These are phyloP conservation scores for Cyclanthera cordifolia DNA, from an alignment of 306 rosid genomes.

Conservation along the genomic window DNA sequence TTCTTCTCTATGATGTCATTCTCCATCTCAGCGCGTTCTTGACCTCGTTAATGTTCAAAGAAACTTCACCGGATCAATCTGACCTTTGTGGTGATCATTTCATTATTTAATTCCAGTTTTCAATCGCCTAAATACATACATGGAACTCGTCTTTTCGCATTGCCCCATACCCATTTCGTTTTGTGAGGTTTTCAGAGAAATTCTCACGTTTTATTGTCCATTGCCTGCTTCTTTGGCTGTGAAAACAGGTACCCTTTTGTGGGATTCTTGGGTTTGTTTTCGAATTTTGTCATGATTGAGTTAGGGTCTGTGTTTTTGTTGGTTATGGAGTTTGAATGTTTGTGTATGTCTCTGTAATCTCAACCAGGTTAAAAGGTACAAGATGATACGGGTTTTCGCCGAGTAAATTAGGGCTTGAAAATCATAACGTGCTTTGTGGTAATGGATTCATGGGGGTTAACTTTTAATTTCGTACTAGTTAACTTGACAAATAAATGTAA, in stretches of 20 bases:
- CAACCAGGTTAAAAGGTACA: background rate
- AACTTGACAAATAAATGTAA: no score
- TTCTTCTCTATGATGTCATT: background rate
- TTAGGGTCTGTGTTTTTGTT: background rate
- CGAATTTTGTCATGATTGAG: background rate
- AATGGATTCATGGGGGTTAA: no score
- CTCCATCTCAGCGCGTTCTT: background rate
- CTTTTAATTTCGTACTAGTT: no score
- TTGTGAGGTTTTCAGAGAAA: background rate
- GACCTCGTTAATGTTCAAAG: background rate
- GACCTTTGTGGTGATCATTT: background rate
- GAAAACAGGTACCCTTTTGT: background rate
- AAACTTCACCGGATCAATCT: background rate
- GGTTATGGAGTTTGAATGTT: conserved; percentile 1
- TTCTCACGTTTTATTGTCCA: background rate
- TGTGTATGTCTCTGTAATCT: background rate
- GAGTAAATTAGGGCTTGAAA: background rate
- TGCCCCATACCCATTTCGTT: background rate
- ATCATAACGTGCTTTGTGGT: background rate
- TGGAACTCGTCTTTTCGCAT: background rate
- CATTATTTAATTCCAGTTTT: background rate
- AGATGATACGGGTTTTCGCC: background rate
- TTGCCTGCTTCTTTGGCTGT: background rate
- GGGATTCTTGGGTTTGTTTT: background rate
- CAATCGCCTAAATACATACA: background rate